phyloP scores from a whole-genome alignment of 1,139 yeast genomes.

The Taphrina deformans region DNA sequence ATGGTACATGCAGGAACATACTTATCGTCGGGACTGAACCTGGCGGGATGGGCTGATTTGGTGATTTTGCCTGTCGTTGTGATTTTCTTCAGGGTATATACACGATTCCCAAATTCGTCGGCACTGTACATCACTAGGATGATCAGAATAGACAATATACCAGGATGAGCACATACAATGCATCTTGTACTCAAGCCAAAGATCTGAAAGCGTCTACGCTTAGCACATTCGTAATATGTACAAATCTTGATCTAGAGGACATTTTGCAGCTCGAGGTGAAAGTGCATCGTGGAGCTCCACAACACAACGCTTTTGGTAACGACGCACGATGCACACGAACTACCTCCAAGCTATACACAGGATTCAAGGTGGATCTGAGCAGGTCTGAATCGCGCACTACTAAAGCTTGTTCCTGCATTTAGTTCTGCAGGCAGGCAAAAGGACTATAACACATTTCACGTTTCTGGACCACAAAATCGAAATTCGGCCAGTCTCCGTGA shows the following conservation, averaged over 20 bases:
- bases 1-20: too few species aligned
- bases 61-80: constrained; percentile 90
- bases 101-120: constrained; percentile 91
- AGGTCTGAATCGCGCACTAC: too few species aligned
- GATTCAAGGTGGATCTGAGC: too few species aligned
- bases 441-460: neutral
- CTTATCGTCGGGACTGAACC: constrained; percentile 99
- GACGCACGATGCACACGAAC: neutral
- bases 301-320: neutral
- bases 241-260: too few species aligned
- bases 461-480: neutral
- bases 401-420: too few species aligned
- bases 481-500: neutral
- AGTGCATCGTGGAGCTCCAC: neutral
- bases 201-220: too few species aligned
- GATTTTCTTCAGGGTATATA: constrained; percentile 83
- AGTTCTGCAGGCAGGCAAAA: neutral
- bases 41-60: constrained; percentile 98
- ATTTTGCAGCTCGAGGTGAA: neutral
- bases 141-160: constrained; percentile 52
- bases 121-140: constrained; percentile 96
- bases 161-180: neutral
- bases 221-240: too few species aligned
- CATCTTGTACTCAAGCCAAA: neutral
- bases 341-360: neutral